Conservation (phyloP, 192 early-diverging fungal species). For the Mortierella claussenii region DNA sequence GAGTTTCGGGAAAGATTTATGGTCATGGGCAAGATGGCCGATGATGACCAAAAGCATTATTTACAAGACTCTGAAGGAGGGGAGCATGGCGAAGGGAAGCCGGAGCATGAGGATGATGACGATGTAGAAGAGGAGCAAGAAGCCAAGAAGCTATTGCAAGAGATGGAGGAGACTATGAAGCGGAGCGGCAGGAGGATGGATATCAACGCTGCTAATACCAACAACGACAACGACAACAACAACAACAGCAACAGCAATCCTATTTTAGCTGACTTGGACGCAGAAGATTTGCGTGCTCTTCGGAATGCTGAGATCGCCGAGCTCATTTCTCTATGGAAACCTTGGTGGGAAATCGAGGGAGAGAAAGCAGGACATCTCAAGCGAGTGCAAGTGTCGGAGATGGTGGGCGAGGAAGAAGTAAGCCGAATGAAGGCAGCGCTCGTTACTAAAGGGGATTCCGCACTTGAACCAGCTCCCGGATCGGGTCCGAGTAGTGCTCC, state of each 20-base stretch:
- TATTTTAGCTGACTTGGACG: conserved; percentile 29
- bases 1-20: conserved; percentile 61
- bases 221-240: neutral
- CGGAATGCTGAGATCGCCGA: conserved; percentile 47
- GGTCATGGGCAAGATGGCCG: conserved; percentile 4
- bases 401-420: conserved; percentile 1
- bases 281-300: conserved; percentile 35
- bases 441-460: too few species aligned
- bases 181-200: conserved; percentile 7
- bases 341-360: conserved; percentile 49
- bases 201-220: too few species aligned
- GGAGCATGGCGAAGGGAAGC: neutral
- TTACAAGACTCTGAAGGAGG: conserved; percentile 5
- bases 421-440: conserved; percentile 5
- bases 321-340: conserved; percentile 33
- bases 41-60: conserved; percentile 3
- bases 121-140: conserved; percentile 23
- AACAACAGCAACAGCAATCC: neutral
- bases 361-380: conserved; percentile 40
- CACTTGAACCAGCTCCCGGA: too few species aligned
- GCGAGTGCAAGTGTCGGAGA: conserved; percentile 18
- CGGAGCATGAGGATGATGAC: neutral
- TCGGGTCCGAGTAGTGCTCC: too few species aligned
- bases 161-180: conserved; percentile 38
- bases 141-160: conserved; percentile 24